Percentiles rank a stretch among this genome's conserved stretches.
Evolutionary conservation across 1,284 basidiomycete species (phyloP).

Genomic region (Moniliophthora roreri): DNA sequence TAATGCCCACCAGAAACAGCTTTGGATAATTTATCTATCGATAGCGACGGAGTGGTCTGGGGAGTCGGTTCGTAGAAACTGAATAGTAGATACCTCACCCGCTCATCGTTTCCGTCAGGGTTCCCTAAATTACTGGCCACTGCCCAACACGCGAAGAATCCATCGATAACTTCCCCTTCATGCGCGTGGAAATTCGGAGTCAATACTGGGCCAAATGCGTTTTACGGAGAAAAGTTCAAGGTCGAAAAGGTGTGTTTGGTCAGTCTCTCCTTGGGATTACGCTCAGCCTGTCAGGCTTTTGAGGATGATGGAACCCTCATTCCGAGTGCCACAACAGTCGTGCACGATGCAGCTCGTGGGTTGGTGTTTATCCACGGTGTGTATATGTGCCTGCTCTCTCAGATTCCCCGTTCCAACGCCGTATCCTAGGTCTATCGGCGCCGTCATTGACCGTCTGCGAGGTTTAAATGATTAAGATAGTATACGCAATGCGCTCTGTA

Average conservation of each 20-base stretch:
- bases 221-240: slow-evolving; percentile 64
- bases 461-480: too few relatives aligned
- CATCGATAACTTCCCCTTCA: slow-evolving; percentile 39
- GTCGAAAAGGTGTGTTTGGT: slow-evolving; percentile 50
- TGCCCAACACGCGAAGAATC: slow-evolving; percentile 38
- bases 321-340: slow-evolving; percentile 51
- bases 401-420: too few relatives aligned
- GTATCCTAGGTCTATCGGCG: slow-evolving; percentile 1
- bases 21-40: slow-evolving; percentile 58
- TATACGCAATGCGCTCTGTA: too few relatives aligned
- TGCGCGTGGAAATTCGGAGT: slow-evolving; percentile 52
- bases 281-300: slow-evolving; percentile 49
- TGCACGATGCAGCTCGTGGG: slow-evolving; percentile 47
- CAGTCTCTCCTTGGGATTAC: slow-evolving; percentile 7
- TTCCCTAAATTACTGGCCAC: slow-evolving; percentile 32
- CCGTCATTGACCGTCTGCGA: slow-evolving; percentile 8
- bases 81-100: too few relatives aligned
- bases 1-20: slow-evolving; percentile 46
- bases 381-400: slow-evolving; percentile 12
- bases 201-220: slow-evolving; percentile 49
- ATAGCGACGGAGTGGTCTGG: slow-evolving; percentile 57
- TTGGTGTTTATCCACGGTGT: slow-evolving; percentile 59
- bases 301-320: slow-evolving; percentile 61
- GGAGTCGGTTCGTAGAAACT: too few relatives aligned
- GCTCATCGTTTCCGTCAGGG: too few relatives aligned